Evolutionary conservation across 371 early-diverging fungal species (phyloP).

Genomic region (Rhizopus arrhizus): DNA sequence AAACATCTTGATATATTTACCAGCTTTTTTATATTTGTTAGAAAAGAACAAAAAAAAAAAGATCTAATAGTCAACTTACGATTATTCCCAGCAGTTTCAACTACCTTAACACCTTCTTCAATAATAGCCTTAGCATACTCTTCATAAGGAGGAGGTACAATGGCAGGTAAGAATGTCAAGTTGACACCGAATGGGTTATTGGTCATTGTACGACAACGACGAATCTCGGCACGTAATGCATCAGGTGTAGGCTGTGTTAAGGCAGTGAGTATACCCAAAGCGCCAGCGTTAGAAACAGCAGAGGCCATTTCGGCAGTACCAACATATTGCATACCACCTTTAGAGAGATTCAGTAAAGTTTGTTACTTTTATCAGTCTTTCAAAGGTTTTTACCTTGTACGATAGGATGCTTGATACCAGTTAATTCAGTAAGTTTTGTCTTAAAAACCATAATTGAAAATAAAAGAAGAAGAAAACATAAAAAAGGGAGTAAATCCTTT

Average conservation of each 20-base stretch:
- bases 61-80: constrained; percentile 41
- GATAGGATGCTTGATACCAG: constrained; percentile 74
- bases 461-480: constrained; percentile 10
- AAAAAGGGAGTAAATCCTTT: neutral
- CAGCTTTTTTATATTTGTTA: constrained; percentile 37
- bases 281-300: constrained; percentile 97
- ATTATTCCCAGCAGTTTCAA: constrained; percentile 72
- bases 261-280: constrained; percentile 92
- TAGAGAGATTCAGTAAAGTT: no score
- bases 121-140: constrained; percentile 76
- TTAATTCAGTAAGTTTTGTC: constrained; percentile 65
- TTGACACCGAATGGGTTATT: constrained; percentile 82
- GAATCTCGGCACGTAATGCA: constrained; percentile 70
- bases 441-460: constrained; percentile 52
- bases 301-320: constrained; percentile 78
- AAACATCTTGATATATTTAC: constrained; percentile 72
- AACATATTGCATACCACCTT: constrained; percentile 50
- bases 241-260: constrained; percentile 85
- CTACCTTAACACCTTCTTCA: constrained; percentile 79
- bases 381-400: constrained; percentile 43
- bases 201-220: constrained; percentile 75
- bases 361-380: neutral
- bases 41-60: neutral
- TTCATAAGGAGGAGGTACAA: constrained; percentile 78
- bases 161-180: constrained; percentile 68